Evolutionary conservation across 2,329 filamentous ascomycete species (phyloP).

Genomic region (Fusarium vanettenii): DNA sequence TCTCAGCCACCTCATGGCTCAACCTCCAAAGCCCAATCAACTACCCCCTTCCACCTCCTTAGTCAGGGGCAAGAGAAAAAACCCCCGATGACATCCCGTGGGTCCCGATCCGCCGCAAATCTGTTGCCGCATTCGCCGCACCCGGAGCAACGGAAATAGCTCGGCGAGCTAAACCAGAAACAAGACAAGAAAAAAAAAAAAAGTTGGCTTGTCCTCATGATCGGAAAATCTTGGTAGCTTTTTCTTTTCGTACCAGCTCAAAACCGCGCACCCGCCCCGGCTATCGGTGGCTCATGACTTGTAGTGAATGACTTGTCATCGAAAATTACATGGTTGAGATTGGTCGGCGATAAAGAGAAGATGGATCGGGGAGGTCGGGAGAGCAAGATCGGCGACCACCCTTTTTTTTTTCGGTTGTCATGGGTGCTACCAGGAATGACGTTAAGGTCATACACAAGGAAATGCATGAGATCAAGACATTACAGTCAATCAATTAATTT

Average conservation of each 20-base stretch:
- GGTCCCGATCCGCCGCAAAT: slow-evolving; percentile 26
- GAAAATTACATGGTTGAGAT: slow-evolving; percentile 15
- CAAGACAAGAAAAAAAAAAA: background rate
- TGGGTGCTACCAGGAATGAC: background rate
- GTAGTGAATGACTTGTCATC: slow-evolving; percentile 1
- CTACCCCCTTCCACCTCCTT: background rate
- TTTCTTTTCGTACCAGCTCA: too few relatives aligned
- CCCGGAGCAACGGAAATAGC: slow-evolving; percentile 43
- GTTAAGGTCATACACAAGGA: background rate
- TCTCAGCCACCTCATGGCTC: slow-evolving; percentile 23
- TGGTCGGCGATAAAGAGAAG: slow-evolving; percentile 4
- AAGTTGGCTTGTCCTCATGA: background rate
- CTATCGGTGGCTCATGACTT: slow-evolving; percentile 5
- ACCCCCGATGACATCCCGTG: slow-evolving; percentile 1
- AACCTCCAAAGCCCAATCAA: slow-evolving; percentile 1
- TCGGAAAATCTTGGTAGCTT: background rate
- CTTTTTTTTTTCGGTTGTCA: slow-evolving; percentile 4
- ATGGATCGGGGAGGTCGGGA: background rate
- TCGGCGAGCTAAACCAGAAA: slow-evolving; percentile 28
- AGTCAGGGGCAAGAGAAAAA: slow-evolving; percentile 13
- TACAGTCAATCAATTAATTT: background rate
- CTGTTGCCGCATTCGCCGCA: slow-evolving; percentile 12
- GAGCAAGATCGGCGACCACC: background rate
- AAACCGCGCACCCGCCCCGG: slow-evolving; percentile 13
- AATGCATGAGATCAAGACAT: background rate